phyloP scores from a whole-genome alignment of 2,329 filamentous ascomycete genomes.

The Pseudogymnoascus sp. region DNA sequence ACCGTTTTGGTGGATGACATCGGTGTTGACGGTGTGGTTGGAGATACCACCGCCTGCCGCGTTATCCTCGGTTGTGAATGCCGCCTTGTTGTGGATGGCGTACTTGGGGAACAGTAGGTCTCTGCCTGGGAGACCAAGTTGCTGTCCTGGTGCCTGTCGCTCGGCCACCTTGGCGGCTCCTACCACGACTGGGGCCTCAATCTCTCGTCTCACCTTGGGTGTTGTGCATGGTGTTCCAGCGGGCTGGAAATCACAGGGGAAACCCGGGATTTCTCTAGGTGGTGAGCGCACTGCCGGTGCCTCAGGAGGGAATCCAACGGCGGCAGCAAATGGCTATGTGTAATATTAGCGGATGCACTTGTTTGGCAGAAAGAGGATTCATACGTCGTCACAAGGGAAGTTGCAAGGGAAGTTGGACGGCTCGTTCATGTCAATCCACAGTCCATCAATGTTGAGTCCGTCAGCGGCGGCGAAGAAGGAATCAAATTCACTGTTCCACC shows the following conservation, averaged over 20 bases:
- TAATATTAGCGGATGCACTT: background rate
- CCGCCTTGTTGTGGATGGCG: constrained; percentile 54
- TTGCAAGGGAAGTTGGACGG: constrained; percentile 42
- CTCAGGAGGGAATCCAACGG: constrained; percentile 46
- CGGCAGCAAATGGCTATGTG: constrained; percentile 26
- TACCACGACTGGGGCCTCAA: background rate
- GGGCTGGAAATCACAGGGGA: constrained; percentile 60
- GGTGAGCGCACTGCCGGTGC: constrained; percentile 55
- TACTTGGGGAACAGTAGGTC: constrained; percentile 59
- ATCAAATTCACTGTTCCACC: constrained; percentile 62
- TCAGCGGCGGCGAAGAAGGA: constrained; percentile 53
- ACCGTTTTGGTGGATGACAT: constrained; percentile 61
- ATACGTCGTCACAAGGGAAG: constrained; percentile 43
- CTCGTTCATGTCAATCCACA: constrained; percentile 70
- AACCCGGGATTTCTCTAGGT: constrained; percentile 60
- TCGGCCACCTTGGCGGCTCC: background rate
- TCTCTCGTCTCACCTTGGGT: constrained; percentile 18
- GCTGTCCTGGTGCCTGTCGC: constrained; percentile 30
- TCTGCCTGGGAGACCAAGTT: constrained; percentile 51
- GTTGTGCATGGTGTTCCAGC: constrained; percentile 31
- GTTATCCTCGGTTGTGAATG: constrained; percentile 36
- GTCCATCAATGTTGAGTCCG: constrained; percentile 67
- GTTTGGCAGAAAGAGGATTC: background rate
- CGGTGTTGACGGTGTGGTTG: constrained; percentile 56
- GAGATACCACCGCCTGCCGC: constrained; percentile 39